Evolutionary conservation across 495 filamentous ascomycete genomes (phyloP).

Genomic region (Thermochaetoides thermophila): DNA sequence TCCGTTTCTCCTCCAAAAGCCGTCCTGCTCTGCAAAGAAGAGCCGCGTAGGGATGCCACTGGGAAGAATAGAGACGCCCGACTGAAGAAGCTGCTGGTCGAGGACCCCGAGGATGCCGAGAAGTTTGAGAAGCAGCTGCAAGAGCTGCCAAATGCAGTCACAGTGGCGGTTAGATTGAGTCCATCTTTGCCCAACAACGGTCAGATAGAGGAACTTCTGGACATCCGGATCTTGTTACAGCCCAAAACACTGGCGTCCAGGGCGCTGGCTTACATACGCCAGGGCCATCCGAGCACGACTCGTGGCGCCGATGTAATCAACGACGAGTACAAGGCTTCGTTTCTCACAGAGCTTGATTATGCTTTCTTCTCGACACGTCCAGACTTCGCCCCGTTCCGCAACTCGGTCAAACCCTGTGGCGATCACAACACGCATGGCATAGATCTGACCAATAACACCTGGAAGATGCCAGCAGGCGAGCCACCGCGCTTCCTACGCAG

Average conservation of each 20-base stretch:
- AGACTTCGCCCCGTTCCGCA: neutral
- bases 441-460: neutral
- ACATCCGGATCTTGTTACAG: conserved; percentile 2
- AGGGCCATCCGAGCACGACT: conserved; percentile 3
- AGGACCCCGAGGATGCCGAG: conserved; percentile 6
- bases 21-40: too few species aligned
- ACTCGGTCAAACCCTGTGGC: conserved; percentile 2
- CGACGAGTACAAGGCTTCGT: too few species aligned
- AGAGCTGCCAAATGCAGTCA: conserved; percentile 5
- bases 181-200: too few species aligned
- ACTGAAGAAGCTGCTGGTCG: conserved; percentile 4
- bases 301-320: too few species aligned
- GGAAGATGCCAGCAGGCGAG: neutral
- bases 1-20: conserved; percentile 3
- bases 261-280: conserved; percentile 1
- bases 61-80: neutral
- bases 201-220: neutral
- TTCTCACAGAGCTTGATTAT: conserved; percentile 8
- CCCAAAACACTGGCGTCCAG: conserved; percentile 5
- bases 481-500: conserved; percentile 1
- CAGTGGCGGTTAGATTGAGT: conserved; percentile 1
- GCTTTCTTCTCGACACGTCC: neutral
- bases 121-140: conserved; percentile 4
- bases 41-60: neutral
- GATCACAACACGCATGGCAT: conserved; percentile 1